These are phyloP conservation scores for Gossypium turneri DNA, from an alignment of 345 rosid genomes.

Conservation along the genomic window DNA sequence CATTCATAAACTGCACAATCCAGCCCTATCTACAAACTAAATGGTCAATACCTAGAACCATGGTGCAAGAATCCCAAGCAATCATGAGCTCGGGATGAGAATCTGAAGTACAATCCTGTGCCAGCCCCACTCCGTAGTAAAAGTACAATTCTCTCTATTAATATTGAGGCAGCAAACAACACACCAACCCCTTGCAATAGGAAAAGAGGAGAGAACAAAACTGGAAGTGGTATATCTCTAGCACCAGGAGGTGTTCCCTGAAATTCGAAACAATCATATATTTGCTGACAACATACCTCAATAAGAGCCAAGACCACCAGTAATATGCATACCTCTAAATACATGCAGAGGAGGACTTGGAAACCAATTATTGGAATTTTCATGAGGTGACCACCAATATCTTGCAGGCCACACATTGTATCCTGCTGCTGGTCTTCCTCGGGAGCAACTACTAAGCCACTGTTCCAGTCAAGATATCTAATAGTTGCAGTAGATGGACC, in stretches of 20 bases:
- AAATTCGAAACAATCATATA: conserved; percentile 27
- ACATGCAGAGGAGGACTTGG: conserved; percentile 91
- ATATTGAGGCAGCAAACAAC: conserved; percentile 65
- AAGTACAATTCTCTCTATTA: conserved; percentile 71
- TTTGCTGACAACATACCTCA: conserved; percentile 23
- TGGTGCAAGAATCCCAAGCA: conserved; percentile 89
- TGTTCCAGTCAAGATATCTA: conserved; percentile 90
- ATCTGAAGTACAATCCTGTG: conserved; percentile 65
- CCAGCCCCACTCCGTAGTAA: conserved; percentile 68
- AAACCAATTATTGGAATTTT: conserved; percentile 82
- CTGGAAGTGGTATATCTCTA: conserved; percentile 65
- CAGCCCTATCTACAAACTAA: conserved; percentile 6
- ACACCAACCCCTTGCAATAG: conserved; percentile 84
- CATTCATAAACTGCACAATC: background rate
- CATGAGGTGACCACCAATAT: conserved; percentile 92
- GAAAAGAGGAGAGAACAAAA: conserved; percentile 84
- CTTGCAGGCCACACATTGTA: conserved; percentile 70
- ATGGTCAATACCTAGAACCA: conserved; percentile 75
- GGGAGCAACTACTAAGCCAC: conserved; percentile 65
- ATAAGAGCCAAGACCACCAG: conserved; percentile 13
- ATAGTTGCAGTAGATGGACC: conserved; percentile 55
- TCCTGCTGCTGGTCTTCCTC: conserved; percentile 61
- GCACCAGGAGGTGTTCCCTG: conserved; percentile 96
- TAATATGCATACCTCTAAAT: conserved; percentile 58
- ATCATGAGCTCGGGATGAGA: conserved; percentile 68